Conservation (phyloP, 495 filamentous ascomycete species). For the Lepidopterella palustris region DNA sequence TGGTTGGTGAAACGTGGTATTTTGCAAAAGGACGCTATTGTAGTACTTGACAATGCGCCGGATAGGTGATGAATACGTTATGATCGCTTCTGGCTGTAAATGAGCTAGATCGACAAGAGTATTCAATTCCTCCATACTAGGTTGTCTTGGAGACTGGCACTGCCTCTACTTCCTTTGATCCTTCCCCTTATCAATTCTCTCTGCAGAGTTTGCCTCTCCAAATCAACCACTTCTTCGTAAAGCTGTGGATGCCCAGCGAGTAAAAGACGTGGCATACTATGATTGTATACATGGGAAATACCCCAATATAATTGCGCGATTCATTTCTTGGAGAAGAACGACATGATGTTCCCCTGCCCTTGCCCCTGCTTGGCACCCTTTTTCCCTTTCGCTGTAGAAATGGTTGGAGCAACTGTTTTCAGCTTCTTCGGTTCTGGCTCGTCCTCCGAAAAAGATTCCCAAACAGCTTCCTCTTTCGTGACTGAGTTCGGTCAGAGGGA, state of each 20-base stretch:
- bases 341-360: slow-evolving; percentile 86
- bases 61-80: too few species aligned
- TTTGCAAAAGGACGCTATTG: background rate
- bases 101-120: too few species aligned
- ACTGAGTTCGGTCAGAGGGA: slow-evolving; percentile 50
- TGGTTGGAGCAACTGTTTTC: slow-evolving; percentile 40
- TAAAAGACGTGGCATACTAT: too few species aligned
- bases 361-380: slow-evolving; percentile 57
- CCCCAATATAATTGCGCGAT: background rate
- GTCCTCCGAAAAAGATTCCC: slow-evolving; percentile 95
- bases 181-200: too few species aligned
- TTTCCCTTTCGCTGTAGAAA: slow-evolving; percentile 42
- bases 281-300: background rate
- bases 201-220: too few species aligned
- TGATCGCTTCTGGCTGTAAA: too few species aligned
- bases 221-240: too few species aligned
- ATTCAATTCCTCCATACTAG: too few species aligned
- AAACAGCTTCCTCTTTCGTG: slow-evolving; percentile 76
- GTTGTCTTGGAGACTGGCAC: too few species aligned
- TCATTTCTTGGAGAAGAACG: slow-evolving; percentile 81
- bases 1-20: background rate
- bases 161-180: too few species aligned
- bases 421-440: slow-evolving; percentile 68
- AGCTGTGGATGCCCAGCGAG: too few species aligned
- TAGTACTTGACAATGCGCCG: background rate